A percentile compares a stretch with the other conserved stretches of the same genome.
Evolutionary conservation across 73 alveolate genomes (phyloP).

Genomic region (Symbiodinium natans): DNA sequence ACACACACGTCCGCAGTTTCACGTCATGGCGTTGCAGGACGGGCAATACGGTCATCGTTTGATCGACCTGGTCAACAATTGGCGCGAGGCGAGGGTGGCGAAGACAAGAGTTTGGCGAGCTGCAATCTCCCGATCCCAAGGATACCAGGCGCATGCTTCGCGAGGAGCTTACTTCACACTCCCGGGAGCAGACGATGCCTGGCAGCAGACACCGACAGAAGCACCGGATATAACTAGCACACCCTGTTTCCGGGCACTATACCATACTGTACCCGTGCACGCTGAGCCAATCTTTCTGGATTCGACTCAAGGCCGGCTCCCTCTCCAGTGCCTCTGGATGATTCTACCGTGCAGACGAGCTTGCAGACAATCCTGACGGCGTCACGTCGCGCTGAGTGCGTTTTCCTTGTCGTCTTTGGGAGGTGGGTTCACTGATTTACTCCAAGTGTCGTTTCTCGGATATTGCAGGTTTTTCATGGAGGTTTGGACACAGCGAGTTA

Average conservation of each 20-base stretch:
- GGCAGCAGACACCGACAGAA: not conserved
- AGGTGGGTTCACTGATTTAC: too few relatives aligned
- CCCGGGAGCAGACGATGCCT: not conserved
- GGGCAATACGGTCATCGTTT: slow-evolving; percentile 36
- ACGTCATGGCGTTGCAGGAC: slow-evolving; percentile 38
- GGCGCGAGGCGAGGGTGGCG: slow-evolving; percentile 26
- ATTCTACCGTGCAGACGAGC: not conserved
- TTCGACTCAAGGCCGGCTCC: not conserved
- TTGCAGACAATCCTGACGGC: not conserved
- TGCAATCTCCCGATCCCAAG: too few relatives aligned
- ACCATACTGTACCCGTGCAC: too few relatives aligned
- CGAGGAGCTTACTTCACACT: slow-evolving; percentile 37
- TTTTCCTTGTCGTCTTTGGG: too few relatives aligned
- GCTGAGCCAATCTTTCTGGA: not conserved
- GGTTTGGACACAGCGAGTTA: too few relatives aligned
- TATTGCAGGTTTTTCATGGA: too few relatives aligned
- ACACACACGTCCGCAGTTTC: too few relatives aligned
- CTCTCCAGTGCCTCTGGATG: not conserved
- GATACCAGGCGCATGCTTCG: slow-evolving; percentile 79
- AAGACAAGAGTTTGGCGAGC: too few relatives aligned
- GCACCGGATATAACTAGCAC: too few relatives aligned
- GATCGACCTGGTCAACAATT: slow-evolving; percentile 61
- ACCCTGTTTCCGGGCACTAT: too few relatives aligned
- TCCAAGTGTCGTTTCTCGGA: too few relatives aligned
- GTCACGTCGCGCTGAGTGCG: not conserved